Percentiles rank a stretch among this genome's conserved stretches.
Conservation (phyloP, 2,329 filamentous ascomycete genomes). For the Penicillium corylophilum region DNA sequence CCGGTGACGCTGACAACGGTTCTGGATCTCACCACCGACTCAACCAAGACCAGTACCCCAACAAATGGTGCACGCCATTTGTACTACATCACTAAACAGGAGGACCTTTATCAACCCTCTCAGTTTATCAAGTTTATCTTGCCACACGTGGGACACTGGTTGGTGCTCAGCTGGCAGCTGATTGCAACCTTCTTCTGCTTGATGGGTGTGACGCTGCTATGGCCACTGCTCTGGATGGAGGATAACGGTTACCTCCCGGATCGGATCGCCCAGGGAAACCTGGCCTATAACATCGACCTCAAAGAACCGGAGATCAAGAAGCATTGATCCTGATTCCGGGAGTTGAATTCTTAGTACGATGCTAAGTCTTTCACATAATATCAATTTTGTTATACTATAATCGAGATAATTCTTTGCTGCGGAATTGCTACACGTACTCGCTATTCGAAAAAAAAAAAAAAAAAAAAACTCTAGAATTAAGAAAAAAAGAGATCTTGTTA, state of each 20-base stretch:
- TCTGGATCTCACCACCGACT: conserved; percentile 57
- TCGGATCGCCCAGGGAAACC: conserved; percentile 24
- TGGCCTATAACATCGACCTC: conserved; percentile 24
- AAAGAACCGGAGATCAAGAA: conserved; percentile 27
- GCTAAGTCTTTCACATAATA: not conserved
- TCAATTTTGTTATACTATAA: not conserved
- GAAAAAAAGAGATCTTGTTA: not conserved
- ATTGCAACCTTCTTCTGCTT: conserved; percentile 65
- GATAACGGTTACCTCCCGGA: conserved; percentile 37
- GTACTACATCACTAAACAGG: conserved; percentile 74
- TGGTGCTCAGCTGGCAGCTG: conserved; percentile 64
- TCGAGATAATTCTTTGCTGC: not conserved
- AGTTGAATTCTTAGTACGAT: not conserved
- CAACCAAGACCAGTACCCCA: conserved; percentile 20
- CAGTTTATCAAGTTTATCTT: conserved; percentile 73
- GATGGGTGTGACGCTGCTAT: conserved; percentile 53
- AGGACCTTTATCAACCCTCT: conserved; percentile 77
- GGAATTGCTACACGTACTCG: not conserved
- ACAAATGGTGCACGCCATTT: conserved; percentile 35
- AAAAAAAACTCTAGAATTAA: not conserved
- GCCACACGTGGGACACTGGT: conserved; percentile 56
- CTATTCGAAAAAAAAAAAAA: too few species aligned
- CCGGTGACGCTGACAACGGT: conserved; percentile 68
- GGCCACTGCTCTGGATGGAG: conserved; percentile 53
- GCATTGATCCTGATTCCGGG: conserved; percentile 8